These are phyloP conservation scores for Aspergillus jensenii DNA, from an alignment of 2,329 filamentous ascomycete genomes.

Conservation along the genomic window DNA sequence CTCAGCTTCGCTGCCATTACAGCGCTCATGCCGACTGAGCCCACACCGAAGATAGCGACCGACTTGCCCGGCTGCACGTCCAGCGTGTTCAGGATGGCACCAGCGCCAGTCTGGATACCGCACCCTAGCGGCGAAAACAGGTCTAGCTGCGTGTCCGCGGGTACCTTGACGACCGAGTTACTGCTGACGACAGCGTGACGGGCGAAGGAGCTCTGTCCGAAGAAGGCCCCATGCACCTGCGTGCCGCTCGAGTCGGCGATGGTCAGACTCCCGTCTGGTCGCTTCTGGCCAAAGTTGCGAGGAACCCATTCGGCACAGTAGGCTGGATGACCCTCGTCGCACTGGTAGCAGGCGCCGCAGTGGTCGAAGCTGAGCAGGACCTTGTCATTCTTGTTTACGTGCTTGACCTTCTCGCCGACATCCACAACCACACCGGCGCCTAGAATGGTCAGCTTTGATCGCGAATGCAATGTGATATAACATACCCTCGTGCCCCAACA, in stretches of 20 bases:
- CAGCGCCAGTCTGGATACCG: slow-evolving; percentile 32
- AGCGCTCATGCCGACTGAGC: slow-evolving; percentile 32
- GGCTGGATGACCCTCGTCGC: slow-evolving; percentile 16
- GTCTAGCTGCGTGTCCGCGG: slow-evolving; percentile 16
- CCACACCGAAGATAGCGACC: slow-evolving; percentile 32
- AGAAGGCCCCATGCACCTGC: slow-evolving; percentile 29
- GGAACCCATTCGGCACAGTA: slow-evolving; percentile 16
- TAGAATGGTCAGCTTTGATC: slow-evolving; percentile 6
- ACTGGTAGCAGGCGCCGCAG: slow-evolving; percentile 20
- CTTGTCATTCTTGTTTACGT: slow-evolving; percentile 45
- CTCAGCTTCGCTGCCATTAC: slow-evolving; percentile 33
- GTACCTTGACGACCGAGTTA: slow-evolving; percentile 29
- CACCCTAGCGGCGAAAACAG: slow-evolving; percentile 26
- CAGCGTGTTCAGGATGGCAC: slow-evolving; percentile 25
- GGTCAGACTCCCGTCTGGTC: slow-evolving; percentile 11
- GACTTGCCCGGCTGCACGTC: slow-evolving; percentile 13
- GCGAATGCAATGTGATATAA: not conserved
- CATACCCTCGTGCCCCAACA: slow-evolving; percentile 24
- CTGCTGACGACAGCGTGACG: slow-evolving; percentile 14
- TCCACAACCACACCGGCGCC: slow-evolving; percentile 53
- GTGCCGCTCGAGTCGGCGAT: not conserved
- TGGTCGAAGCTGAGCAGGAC: slow-evolving; percentile 32
- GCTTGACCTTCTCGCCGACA: slow-evolving; percentile 43
- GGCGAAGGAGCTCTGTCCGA: slow-evolving; percentile 41
- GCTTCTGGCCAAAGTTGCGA: slow-evolving; percentile 18